Base-by-base conservation (phyloP, 768 basidiomycete species). In the Mycena vulgaris region DNA sequence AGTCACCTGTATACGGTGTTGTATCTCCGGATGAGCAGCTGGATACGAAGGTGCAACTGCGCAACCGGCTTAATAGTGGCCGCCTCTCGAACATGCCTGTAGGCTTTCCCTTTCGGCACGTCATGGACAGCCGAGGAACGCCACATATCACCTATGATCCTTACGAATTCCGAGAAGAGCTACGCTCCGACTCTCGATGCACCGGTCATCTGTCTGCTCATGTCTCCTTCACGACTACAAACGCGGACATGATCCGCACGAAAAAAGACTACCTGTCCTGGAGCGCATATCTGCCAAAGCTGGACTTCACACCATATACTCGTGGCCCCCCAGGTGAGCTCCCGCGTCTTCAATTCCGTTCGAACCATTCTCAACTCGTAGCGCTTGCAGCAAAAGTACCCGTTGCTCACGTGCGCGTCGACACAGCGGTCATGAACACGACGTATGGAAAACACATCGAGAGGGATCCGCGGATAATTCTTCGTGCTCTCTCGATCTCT, bases 401-500 rank as follows among this genome's bases (percentile, higher is more conserved):
- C 2, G 67, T 81, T n/a, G 83, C 84, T 0, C 79, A 82, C 28
- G 84, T 86, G 17, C 80, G 81, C 65, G 75, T 86, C 9, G 78
- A 83, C 67, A 67, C 77, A 0, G 48, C 71, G n/a, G 77, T 85
- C 33, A 75, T 81, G 74, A 73, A 78, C 40, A 80, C 81, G 0
- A 68, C 75, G 7, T 85, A 82, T 27, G 82, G 83, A 40, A 49
- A 74, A 25, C 70, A 72, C 57, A 73, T 85, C 25, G 73, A 76
- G 42, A 75, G 73, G n/a, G 78, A 83, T 45, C 75, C 81, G 5
- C 78, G 71, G 10, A 79, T 82, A 28, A 75, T 86, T 25, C 77
- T 82, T 23, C 77, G 80, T 30, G 83, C 84, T 14, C 78, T 86
- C 10, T 80, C 83, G 6, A 76, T 82, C 47, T 85, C 85, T 9